Base-by-base conservation (phyloP, 2,329 filamentous ascomycete genomes). In the Fusarium virguliforme region DNA sequence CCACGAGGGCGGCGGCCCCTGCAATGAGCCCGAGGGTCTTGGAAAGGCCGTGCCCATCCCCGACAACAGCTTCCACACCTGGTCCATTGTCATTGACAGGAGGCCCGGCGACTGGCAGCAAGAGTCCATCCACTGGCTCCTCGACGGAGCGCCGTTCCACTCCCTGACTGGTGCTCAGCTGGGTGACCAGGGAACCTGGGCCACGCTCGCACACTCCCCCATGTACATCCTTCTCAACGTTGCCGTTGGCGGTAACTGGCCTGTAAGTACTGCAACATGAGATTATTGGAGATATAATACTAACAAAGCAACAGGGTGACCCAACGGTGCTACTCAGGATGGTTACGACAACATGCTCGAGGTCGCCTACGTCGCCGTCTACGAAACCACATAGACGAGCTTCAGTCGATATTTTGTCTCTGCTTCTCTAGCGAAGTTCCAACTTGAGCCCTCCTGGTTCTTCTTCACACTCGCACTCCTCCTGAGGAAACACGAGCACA, bases 111-210 rank as follows among this genome's bases (percentile, higher is more conserved):
- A 78, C 74, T 88, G 86, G 86, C 72, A 78, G 56, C 75, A 77
- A 3, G 82, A 88, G 80, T 81, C 80, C 2, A 83, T 88, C 62
- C 83, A 82, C 12, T 88, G 86, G 85, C 82, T 79, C 63, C 72
- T 82, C 35, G 85, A 88, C 62, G 86, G 84, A 26, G 40, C 63
- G 0, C 76, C 80, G 54, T 88, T 83, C 75, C 79, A 83, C 70
- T 79, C 79, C 37, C 69, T 88, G 60, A 80, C 76, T 1, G 86
- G 86, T 5, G 74, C 78, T 4, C 74, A 81, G 24, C 78, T 87
- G 35, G 79, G 77, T 37, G 80, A 83, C 60, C 72, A 82, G 73
- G 76, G 65, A 3, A 79, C 83, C 28, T 88, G 85, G 85, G 79
- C 77, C 18, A 79, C 81, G 13, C 78, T 86, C 13, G 82, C 82